Base-by-base conservation (phyloP, 371 early-diverging fungal genomes). In the Chytridium lagenaria region DNA sequence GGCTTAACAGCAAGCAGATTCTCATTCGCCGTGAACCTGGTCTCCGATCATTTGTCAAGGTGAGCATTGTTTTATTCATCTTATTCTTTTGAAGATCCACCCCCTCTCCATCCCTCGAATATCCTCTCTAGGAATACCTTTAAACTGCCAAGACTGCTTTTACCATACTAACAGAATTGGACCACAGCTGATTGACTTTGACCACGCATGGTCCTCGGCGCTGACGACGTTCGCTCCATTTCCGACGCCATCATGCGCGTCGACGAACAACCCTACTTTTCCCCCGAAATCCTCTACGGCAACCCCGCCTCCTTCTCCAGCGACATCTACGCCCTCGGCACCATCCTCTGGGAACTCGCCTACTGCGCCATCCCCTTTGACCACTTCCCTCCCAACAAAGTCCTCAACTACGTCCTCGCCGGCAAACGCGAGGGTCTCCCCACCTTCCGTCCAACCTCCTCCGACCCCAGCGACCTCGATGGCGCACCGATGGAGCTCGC, bases 251-350 rank as follows among this genome's bases (percentile, higher is more conserved):
- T 7, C 3, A 16, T 28, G 7, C 51, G 52, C 39, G 34, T 16
- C 3, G 51, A 16, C 34, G 30, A 52, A 19, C 68, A 68, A 16
- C 52, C 68, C n/a, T 68, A 51, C 68, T n/a, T 52, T 26, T 50
- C 68, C 30, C 68, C 68, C 10, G 68, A 68, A 51, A 12, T 68
- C 10, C 36, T 68, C 28, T 7, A 23, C 30, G 23, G 36, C 36
- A 7, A 10, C 38, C 23, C 7, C 36, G 31, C 63, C 23, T 33
- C 68, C 22, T 50, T 68, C 52, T 15, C 50, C 10, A 51, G 31
- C 52, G 68, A 68, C 52, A 52, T 68, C n/a, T 68, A 30, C 39
- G 68, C 68, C 31, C 30, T 52, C 15, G 68, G 68, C 33, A 68
- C 68, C 1, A 50, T 68, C 39, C 39, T 68, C 5, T 68, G 68